Conservation (phyloP, 768 basidiomycete genomes). For the Russula compacta region DNA sequence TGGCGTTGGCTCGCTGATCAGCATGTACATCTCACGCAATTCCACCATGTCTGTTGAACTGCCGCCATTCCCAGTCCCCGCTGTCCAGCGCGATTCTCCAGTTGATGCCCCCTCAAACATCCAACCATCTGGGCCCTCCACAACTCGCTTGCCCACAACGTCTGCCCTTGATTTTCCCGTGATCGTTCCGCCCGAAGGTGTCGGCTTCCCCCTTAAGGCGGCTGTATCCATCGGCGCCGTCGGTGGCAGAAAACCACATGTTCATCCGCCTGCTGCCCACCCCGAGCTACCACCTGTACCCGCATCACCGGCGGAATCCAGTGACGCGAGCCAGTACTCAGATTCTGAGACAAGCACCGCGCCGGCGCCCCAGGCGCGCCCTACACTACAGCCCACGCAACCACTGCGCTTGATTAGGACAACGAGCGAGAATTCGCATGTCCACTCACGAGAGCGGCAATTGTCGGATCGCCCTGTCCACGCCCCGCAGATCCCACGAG, state of each 20-base stretch:
- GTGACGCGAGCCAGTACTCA: constrained; percentile 12
- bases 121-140: not conserved
- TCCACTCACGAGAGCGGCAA: not conserved
- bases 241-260: not conserved
- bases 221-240: constrained; percentile 7
- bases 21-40: constrained; percentile 24
- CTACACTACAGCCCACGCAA: not conserved
- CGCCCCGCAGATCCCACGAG: not conserved
- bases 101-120: not conserved
- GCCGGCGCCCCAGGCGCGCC: not conserved
- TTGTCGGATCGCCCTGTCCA: not conserved
- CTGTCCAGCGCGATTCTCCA: constrained; percentile 5
- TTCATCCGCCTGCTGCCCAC: no score
- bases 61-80: constrained; percentile 18
- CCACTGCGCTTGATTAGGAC: not conserved
- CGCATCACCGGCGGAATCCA: not conserved
- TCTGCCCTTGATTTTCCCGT: not conserved
- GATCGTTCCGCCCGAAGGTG: not conserved
- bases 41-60: constrained; percentile 7
- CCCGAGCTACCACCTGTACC: not conserved
- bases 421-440: not conserved
- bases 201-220: not conserved
- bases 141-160: not conserved
- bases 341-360: not conserved
- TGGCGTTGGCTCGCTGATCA: constrained; percentile 23